Base-by-base conservation (phyloP, 2,329 filamentous ascomycete species). In the Pseudodiploospora longispora region DNA sequence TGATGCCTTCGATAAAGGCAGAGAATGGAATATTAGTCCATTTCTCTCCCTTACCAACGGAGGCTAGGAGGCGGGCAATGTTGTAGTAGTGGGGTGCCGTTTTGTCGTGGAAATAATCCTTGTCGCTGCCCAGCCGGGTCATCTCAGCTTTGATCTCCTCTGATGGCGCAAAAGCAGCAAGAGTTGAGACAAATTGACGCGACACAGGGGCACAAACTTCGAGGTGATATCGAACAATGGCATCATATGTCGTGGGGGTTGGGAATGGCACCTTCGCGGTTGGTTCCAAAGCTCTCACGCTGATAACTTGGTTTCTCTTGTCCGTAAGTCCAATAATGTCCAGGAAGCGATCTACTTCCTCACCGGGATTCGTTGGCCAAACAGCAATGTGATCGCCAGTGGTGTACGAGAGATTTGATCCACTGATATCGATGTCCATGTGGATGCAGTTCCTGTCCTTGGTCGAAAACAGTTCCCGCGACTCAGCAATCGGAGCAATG, bases 191-290 rank as follows among this genome's bases (percentile, higher is more conserved):
- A 59, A 97, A 95, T 66, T 98, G 93, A 71, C 94, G 91, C 47
- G 93, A 98, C 30, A 98, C 86, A 38, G 93, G 88, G 37, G 88
- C 89, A 62, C 89, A 87, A 52, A 96, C 93, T 69, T 98, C 94
- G 74, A 98, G 85, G 68, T 98, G 91, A 68, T 96, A 98, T 54
- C 93, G 87, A 47, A 87, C 73, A 51, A 91, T 88, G 46, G 91
- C 85, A 67, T 97, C 91, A 67, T 91, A 97, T 2, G 93, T 98
- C 10, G 93, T 97, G 6, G 93, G 93, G 5, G 90, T 90, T 12
- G 94, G 94, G 72, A 98, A 97, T 6, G 93, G 93, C 38, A 98
- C 89, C 71, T 96, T 97, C 54, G 93, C 89, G 6, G 93, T 97
- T 36, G 90, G 82, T 66, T 98, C 94, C 35, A 96, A 79, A 47